Percentiles rank a stretch among this genome's conserved stretches.
Conservation (phyloP, 2,329 filamentous ascomycete species). For the Arachnomyces sp. region DNA sequence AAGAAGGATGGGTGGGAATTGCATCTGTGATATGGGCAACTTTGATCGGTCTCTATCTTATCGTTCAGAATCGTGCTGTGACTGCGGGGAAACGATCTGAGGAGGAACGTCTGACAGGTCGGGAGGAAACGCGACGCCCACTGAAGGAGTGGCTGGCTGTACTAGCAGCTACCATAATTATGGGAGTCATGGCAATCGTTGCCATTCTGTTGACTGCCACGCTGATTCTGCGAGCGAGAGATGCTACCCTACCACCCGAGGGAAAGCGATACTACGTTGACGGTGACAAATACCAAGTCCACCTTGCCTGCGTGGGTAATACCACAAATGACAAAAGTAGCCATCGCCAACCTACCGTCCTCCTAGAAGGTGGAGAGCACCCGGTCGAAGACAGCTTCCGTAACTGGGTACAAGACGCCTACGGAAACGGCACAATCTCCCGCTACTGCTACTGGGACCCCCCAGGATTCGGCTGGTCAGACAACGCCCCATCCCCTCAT, state of each 20-base stretch:
- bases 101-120: slow-evolving; percentile 83
- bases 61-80: slow-evolving; percentile 72
- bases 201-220: slow-evolving; percentile 69
- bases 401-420: slow-evolving; percentile 65
- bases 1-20: slow-evolving; percentile 90
- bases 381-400: slow-evolving; percentile 73
- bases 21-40: slow-evolving; percentile 76
- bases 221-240: slow-evolving; percentile 69
- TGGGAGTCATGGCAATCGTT: slow-evolving; percentile 60
- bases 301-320: slow-evolving; percentile 78
- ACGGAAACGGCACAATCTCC: slow-evolving; percentile 70
- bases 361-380: slow-evolving; percentile 75
- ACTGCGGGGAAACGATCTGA: slow-evolving; percentile 89
- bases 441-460: slow-evolving; percentile 95
- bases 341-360: slow-evolving; percentile 64
- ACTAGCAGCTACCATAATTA: slow-evolving; percentile 61
- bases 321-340: slow-evolving; percentile 19
- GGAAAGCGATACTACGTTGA: slow-evolving; percentile 76
- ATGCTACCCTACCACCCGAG: slow-evolving; percentile 63
- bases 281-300: slow-evolving; percentile 73
- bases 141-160: slow-evolving; percentile 79
- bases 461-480: slow-evolving; percentile 78
- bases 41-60: slow-evolving; percentile 68
- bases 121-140: slow-evolving; percentile 74
- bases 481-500: slow-evolving; percentile 87